These are phyloP conservation scores for Sporothrix humicola DNA, from an alignment of 2,329 filamentous ascomycete species.

Conservation along the genomic window DNA sequence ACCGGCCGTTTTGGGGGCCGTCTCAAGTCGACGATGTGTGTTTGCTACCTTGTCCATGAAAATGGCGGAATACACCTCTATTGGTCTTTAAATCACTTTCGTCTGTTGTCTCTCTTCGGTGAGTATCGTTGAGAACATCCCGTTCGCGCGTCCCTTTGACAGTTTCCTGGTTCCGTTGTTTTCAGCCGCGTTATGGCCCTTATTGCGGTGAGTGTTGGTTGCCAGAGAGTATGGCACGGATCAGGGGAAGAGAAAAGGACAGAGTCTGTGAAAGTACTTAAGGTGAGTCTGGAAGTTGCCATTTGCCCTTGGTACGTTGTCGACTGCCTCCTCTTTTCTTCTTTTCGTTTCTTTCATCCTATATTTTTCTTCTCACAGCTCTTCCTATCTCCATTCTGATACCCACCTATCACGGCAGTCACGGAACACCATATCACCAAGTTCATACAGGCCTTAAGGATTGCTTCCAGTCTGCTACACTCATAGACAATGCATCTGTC, in stretches of 20 bases:
- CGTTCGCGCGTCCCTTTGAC: background rate
- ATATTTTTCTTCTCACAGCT: background rate
- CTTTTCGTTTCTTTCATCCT: background rate
- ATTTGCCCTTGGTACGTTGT: background rate
- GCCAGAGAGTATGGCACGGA: background rate
- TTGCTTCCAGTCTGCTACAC: background rate
- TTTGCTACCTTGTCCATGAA: conserved; percentile 10
- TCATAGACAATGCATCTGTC: background rate
- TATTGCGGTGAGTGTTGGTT: background rate
- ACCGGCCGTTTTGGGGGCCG: conserved; percentile 5
- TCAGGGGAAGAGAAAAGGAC: background rate
- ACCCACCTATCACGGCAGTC: background rate
- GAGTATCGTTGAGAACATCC: background rate
- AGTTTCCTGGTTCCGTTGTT: conserved; percentile 6
- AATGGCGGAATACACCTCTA: background rate
- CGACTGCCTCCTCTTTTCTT: background rate
- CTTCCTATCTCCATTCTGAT: background rate
- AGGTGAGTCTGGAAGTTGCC: background rate
- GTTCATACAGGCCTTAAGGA: background rate
- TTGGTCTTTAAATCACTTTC: background rate
- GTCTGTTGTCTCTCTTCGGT: background rate
- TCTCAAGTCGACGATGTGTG: conserved; percentile 19
- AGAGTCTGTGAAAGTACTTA: conserved; percentile 6
- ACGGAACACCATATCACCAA: background rate
- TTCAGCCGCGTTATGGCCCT: conserved; percentile 21